phyloP scores from a whole-genome alignment of 2,329 filamentous ascomycete genomes.

The Scytalidium sp. region DNA sequence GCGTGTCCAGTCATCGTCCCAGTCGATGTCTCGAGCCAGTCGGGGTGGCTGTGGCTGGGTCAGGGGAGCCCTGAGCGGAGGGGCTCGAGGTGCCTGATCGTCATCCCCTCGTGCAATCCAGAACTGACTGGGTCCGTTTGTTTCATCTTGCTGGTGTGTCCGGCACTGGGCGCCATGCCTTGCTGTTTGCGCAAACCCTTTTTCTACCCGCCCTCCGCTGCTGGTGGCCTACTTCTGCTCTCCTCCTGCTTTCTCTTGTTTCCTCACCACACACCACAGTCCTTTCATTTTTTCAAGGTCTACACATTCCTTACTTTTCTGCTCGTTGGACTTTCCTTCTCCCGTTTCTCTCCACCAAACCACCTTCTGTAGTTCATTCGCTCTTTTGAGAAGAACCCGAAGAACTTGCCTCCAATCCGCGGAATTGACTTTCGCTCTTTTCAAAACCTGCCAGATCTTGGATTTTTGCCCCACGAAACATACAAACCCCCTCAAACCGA shows the following conservation, averaged over 20 bases:
- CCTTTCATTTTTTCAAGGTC: constrained; percentile 24
- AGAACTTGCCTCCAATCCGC: constrained; percentile 18
- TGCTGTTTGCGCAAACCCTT: not conserved
- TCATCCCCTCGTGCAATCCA: not conserved
- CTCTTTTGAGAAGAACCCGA: constrained; percentile 24
- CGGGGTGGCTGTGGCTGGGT: no score
- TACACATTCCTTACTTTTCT: constrained; percentile 20
- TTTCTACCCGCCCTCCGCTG: constrained; percentile 4
- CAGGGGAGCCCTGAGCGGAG: no score
- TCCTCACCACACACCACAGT: constrained; percentile 21
- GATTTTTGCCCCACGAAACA: constrained; percentile 1
- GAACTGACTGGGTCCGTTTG: not conserved
- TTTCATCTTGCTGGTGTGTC: no score
- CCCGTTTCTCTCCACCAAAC: not conserved
- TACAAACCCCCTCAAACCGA: constrained; percentile 1
- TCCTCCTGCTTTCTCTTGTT: constrained; percentile 16
- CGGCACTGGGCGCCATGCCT: no score
- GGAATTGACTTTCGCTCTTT: constrained; percentile 31
- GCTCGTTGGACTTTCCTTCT: not conserved
- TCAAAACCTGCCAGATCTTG: constrained; percentile 14
- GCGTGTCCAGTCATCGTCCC: no score
- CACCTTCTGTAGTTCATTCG: constrained; percentile 25
- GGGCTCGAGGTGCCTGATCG: no score
- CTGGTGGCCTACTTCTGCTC: constrained; percentile 8
- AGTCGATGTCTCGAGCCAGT: no score